Percentiles rank a stretch among this genome's conserved stretches.
Conservation (phyloP, 805 yeast genomes). For the Spathaspora hagerdaliae region DNA sequence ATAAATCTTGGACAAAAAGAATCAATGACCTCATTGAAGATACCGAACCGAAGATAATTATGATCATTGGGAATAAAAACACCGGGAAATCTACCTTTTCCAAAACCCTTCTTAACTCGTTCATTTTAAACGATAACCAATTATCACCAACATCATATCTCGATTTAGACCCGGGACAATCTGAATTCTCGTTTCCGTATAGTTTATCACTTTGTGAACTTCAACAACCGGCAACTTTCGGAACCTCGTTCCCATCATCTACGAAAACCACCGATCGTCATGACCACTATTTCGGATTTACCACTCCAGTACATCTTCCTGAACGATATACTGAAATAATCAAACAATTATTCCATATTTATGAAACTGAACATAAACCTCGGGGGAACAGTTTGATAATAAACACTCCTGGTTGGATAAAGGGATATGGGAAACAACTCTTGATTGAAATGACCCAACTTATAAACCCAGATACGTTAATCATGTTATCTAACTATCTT, state of each 20-base stretch:
- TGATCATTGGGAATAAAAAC: slow-evolving; percentile 64
- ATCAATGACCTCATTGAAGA: slow-evolving; percentile 1
- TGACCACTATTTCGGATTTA: slow-evolving; percentile 54
- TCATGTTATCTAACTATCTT: slow-evolving; percentile 41
- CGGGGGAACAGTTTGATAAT: slow-evolving; percentile 46
- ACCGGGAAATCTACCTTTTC: slow-evolving; percentile 79
- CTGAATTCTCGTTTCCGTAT: slow-evolving; percentile 73
- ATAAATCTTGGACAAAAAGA: slow-evolving; percentile 9
- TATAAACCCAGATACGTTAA: slow-evolving; percentile 52
- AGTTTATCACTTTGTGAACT: slow-evolving; percentile 52
- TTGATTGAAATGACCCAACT: slow-evolving; percentile 43
- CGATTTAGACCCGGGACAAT: slow-evolving; percentile 89
- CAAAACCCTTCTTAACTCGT: slow-evolving; percentile 48
- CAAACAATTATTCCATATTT: slow-evolving; percentile 35
- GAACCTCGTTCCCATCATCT: slow-evolving; percentile 21
- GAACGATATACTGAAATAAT: slow-evolving; percentile 45
- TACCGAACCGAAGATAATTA: slow-evolving; percentile 19
- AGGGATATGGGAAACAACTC: slow-evolving; percentile 76
- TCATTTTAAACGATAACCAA: slow-evolving; percentile 24
- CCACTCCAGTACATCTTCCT: slow-evolving; percentile 68
- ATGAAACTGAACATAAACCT: slow-evolving; percentile 12
- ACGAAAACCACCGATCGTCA: slow-evolving; percentile 9
- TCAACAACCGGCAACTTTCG: slow-evolving; percentile 21
- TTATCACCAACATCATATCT: slow-evolving; percentile 43
- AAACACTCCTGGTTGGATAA: slow-evolving; percentile 89